These are phyloP conservation scores for Linnemannia hyalina DNA, from an alignment of 192 early-diverging fungal genomes.

Conservation along the genomic window DNA sequence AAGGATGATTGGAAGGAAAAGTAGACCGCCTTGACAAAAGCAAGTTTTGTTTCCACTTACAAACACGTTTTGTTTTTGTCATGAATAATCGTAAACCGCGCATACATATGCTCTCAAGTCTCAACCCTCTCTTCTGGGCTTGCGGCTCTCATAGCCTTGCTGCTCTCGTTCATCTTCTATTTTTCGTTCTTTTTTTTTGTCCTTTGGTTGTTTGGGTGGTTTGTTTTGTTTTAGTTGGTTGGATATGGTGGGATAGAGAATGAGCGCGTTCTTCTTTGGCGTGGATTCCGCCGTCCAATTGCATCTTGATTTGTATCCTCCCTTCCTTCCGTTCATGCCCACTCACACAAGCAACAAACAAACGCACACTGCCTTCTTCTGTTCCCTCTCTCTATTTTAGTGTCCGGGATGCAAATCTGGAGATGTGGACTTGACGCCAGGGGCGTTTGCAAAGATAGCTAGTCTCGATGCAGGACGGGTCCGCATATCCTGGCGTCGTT, in stretches of 20 bases:
- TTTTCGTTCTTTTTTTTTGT: neutral
- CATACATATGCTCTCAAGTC: neutral
- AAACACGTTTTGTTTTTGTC: conserved; percentile 2
- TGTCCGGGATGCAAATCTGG: conserved; percentile 57
- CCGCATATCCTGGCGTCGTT: conserved; percentile 45
- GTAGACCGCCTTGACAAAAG: neutral
- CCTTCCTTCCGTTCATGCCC: neutral
- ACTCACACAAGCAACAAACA: neutral
- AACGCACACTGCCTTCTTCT: neutral
- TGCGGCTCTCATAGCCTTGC: neutral
- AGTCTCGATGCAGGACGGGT: conserved; percentile 47
- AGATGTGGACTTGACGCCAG: conserved; percentile 50
- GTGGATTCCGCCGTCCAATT: neutral
- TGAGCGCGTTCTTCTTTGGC: no score
- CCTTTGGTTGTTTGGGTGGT: neutral
- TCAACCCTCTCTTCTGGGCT: neutral
- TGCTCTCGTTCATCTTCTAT: neutral
- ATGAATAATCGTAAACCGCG: neutral
- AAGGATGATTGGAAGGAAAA: neutral
- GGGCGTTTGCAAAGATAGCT: conserved; percentile 54
- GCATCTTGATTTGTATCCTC: neutral
- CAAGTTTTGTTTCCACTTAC: neutral
- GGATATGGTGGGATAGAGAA: neutral
- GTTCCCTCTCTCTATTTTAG: conserved; percentile 21
- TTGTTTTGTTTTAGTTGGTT: neutral